phyloP scores from a whole-genome alignment of 1,284 basidiomycete species.

The Macrocybe sp. region DNA sequence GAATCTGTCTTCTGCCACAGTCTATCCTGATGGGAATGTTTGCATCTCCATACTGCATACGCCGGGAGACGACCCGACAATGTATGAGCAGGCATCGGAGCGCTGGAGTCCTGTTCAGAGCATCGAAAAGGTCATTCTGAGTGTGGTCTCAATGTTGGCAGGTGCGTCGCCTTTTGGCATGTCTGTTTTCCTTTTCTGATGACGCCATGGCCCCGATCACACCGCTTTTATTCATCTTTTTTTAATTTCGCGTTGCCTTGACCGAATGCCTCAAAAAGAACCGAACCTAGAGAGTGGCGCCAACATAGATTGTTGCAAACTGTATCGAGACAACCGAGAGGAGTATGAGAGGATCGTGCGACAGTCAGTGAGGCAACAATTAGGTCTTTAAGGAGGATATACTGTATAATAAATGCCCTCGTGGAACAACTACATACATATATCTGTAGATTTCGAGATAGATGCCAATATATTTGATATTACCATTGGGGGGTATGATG shows the following conservation, averaged over 20 bases:
- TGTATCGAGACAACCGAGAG: slow-evolving; percentile 83
- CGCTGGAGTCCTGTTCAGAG: slow-evolving; percentile 98
- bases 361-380: slow-evolving; percentile 66
- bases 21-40: slow-evolving; percentile 92
- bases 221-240: slow-evolving; percentile 9
- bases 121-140: slow-evolving; percentile 94
- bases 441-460: background rate
- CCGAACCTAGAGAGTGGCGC: slow-evolving; percentile 99
- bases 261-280: slow-evolving; percentile 41
- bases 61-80: slow-evolving; percentile 90
- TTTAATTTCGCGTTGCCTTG: background rate
- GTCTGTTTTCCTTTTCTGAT: slow-evolving; percentile 7
- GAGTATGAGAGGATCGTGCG: slow-evolving; percentile 73
- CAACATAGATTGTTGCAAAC: slow-evolving; percentile 96
- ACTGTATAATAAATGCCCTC: background rate
- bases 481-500: background rate
- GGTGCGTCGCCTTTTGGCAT: too few relatives aligned
- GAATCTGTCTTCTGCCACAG: slow-evolving; percentile 29
- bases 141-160: slow-evolving; percentile 98
- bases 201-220: slow-evolving; percentile 13
- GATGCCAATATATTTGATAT: slow-evolving; percentile 1
- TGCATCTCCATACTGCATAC: slow-evolving; percentile 99
- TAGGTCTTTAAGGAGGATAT: slow-evolving; percentile 47
- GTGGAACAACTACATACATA: background rate
- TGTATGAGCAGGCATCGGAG: slow-evolving; percentile 93